phyloP scores from a whole-genome alignment of 1,139 yeast species.

The Sugiyamaella grinbergsii region DNA sequence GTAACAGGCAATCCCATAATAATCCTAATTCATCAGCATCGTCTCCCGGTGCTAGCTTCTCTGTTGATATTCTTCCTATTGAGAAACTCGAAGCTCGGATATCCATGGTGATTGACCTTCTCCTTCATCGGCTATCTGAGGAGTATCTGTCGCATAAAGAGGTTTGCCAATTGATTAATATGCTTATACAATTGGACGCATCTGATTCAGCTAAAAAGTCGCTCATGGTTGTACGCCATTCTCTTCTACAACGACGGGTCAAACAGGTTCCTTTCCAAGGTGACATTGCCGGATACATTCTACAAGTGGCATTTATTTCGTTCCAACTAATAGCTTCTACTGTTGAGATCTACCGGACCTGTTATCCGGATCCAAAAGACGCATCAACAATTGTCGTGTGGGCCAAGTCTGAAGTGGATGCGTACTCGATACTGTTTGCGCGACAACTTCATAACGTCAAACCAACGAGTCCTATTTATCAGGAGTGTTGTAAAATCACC shows the following conservation, averaged over 20 bases:
- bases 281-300: constrained; percentile 55
- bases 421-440: constrained; percentile 60
- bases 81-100: constrained; percentile 39
- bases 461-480: constrained; percentile 50
- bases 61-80: constrained; percentile 27
- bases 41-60: background rate
- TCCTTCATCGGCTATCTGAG: constrained; percentile 42
- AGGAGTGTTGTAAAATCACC: constrained; percentile 56
- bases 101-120: constrained; percentile 34
- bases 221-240: constrained; percentile 51
- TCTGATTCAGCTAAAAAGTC: constrained; percentile 52
- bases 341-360: constrained; percentile 48
- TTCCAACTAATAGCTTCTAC: constrained; percentile 58
- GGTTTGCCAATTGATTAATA: constrained; percentile 40
- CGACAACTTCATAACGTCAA: constrained; percentile 69
- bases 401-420: constrained; percentile 68
- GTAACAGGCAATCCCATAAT: background rate
- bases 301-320: constrained; percentile 61
- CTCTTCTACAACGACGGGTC: constrained; percentile 49
- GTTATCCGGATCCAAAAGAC: constrained; percentile 47
- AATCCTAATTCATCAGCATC: background rate
- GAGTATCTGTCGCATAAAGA: constrained; percentile 40
- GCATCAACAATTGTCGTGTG: constrained; percentile 58
- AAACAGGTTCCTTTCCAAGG: constrained; percentile 56
- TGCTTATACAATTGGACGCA: constrained; percentile 48